Evolutionary conservation across 257 asterid genomes (phyloP).

Genomic region (Misopates orontium): DNA sequence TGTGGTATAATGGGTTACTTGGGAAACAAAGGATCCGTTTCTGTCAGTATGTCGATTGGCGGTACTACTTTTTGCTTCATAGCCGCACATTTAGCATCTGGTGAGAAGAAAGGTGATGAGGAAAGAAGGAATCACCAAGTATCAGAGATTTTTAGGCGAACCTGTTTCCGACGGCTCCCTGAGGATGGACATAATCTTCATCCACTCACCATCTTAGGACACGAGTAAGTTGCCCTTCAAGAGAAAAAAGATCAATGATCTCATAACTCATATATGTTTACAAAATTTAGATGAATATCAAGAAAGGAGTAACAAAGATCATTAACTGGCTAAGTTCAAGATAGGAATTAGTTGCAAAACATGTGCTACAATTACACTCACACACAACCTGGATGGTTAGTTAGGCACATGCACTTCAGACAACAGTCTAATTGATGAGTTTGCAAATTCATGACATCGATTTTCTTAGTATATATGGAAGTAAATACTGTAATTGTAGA

Average conservation of each 20-base stretch:
- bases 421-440: not conserved
- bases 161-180: constrained; percentile 57
- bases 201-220: constrained; percentile 84
- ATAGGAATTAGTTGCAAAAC: not conserved
- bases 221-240: constrained; percentile 65
- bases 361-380: not conserved
- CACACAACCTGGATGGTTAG: constrained; percentile 4
- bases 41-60: constrained; percentile 72
- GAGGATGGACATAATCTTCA: constrained; percentile 44
- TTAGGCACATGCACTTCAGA: not conserved
- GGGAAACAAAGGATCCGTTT: constrained; percentile 90
- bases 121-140: constrained; percentile 84
- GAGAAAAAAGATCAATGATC: not conserved
- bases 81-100: constrained; percentile 92
- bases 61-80: constrained; percentile 88
- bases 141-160: constrained; percentile 73
- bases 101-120: constrained; percentile 93
- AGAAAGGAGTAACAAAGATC: not conserved
- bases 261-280: not conserved
- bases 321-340: not conserved
- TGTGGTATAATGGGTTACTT: constrained; percentile 95
- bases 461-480: not conserved
- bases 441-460: no score
- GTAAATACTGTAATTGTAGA: not conserved
- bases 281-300: not conserved